Conservation (phyloP, 495 filamentous ascomycete genomes). For the Alectoria sarmentosa region DNA sequence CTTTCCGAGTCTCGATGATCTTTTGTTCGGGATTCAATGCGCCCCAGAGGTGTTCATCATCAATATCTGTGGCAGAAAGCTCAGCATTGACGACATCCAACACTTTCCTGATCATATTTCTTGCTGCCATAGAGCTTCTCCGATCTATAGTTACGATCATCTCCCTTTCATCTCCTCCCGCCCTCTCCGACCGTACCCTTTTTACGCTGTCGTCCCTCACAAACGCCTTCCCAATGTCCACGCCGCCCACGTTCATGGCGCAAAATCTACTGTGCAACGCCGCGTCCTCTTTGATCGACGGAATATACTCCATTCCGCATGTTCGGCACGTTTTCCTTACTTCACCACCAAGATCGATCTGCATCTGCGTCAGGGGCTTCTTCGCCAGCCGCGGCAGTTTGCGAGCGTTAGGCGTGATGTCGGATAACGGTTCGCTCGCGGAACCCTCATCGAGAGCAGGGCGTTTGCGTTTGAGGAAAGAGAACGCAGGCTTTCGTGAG, state of each 20-base stretch:
- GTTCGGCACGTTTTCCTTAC: slow-evolving; percentile 52
- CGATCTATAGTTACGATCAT: slow-evolving; percentile 49
- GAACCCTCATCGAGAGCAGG: slow-evolving; percentile 29
- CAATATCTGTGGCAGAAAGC: slow-evolving; percentile 54
- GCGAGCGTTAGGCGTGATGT: slow-evolving; percentile 46
- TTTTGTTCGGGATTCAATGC: slow-evolving; percentile 36
- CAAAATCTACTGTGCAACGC: slow-evolving; percentile 63
- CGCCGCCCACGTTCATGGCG: slow-evolving; percentile 55
- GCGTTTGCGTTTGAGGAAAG: slow-evolving; percentile 49
- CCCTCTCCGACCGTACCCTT: slow-evolving; percentile 43
- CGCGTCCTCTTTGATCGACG: slow-evolving; percentile 57
- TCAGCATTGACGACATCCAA: slow-evolving; percentile 63
- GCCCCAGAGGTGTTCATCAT: slow-evolving; percentile 54
- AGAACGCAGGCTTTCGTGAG: slow-evolving; percentile 46
- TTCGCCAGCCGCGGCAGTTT: slow-evolving; percentile 27
- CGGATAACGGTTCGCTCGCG: slow-evolving; percentile 34
- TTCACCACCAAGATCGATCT: slow-evolving; percentile 57
- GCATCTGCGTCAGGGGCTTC: slow-evolving; percentile 53
- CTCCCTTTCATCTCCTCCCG: slow-evolving; percentile 43
- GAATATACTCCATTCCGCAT: slow-evolving; percentile 68
- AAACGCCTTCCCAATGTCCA: slow-evolving; percentile 54
- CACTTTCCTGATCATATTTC: slow-evolving; percentile 52
- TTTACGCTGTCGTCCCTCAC: slow-evolving; percentile 38
- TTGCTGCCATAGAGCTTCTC: slow-evolving; percentile 45
- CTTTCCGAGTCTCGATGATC: slow-evolving; percentile 26